Conservation (phyloP, 2,329 filamentous ascomycete species). For the Trichophyton benhamiae region DNA sequence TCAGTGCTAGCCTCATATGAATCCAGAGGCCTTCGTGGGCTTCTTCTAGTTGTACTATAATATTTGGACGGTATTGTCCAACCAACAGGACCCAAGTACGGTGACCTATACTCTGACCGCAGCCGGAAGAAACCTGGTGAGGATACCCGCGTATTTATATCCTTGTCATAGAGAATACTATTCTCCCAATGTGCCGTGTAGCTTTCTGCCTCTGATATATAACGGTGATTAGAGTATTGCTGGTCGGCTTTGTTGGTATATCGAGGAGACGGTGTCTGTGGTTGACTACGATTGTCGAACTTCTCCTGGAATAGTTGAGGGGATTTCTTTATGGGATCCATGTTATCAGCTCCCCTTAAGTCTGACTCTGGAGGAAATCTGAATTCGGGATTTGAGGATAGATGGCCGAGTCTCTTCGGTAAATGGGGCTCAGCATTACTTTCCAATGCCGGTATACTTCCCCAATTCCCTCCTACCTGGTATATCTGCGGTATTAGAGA, state of each 20-base stretch:
- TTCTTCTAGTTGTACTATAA: background rate
- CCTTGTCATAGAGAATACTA: conserved; percentile 3
- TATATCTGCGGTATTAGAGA: background rate
- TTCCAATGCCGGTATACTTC: background rate
- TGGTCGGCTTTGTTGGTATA: background rate
- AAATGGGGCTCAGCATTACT: background rate
- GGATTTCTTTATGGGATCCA: background rate
- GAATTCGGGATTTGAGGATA: background rate
- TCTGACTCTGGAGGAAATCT: background rate
- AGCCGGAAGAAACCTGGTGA: background rate
- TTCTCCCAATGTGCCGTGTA: conserved; percentile 4
- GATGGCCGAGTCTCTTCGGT: background rate
- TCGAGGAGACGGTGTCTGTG: background rate
- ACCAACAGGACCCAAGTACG: conserved; percentile 12
- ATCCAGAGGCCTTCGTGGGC: background rate
- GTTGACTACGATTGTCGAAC: background rate
- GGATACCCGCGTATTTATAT: conserved; percentile 1
- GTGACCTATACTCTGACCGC: conserved; percentile 4
- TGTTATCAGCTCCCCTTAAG: background rate
- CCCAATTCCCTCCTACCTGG: background rate
- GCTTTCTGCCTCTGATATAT: conserved; percentile 1
- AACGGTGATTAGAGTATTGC: background rate
- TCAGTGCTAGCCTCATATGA: background rate
- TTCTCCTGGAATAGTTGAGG: background rate
- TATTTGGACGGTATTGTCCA: conserved; percentile 11